Evolutionary conservation across 495 filamentous ascomycete genomes (phyloP).

Genomic region (Aspergillus ellipticus): DNA sequence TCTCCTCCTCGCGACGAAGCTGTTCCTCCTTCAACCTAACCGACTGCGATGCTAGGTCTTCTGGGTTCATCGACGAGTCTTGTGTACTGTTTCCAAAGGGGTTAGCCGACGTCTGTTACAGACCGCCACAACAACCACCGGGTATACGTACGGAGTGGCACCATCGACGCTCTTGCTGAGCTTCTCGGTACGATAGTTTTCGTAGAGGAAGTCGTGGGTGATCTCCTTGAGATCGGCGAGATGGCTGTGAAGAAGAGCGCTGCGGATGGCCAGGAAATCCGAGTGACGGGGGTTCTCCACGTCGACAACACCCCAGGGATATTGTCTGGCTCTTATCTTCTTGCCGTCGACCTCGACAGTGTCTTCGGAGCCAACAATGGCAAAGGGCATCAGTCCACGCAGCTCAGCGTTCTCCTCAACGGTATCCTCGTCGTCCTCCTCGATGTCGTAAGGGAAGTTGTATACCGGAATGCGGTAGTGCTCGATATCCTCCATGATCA

Average conservation of each 20-base stretch:
- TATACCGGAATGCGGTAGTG: conserved; percentile 99
- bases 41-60: conserved; percentile 93
- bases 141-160: conserved; percentile 69
- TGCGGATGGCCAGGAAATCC: conserved; percentile 96
- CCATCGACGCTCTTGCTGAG: conserved; percentile 98
- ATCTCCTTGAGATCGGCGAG: conserved; percentile 98
- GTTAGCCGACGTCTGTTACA: conserved; percentile 27
- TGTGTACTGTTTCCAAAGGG: conserved; percentile 29
- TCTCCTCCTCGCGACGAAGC: conserved; percentile 97
- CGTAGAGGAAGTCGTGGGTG: conserved; percentile 98
- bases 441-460: conserved; percentile 99
- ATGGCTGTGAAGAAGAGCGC: conserved; percentile 93
- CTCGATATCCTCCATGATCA: conserved; percentile 99
- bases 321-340: conserved; percentile 90
- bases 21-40: conserved; percentile 99
- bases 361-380: conserved; percentile 96
- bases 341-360: conserved; percentile 89
- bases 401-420: conserved; percentile 98
- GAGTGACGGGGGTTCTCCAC: conserved; percentile 99
- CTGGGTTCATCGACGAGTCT: conserved; percentile 94
- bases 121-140: neutral
- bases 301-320: conserved; percentile 98
- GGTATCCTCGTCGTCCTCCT: conserved; percentile 98
- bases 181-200: conserved; percentile 99
- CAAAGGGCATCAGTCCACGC: conserved; percentile 95